Evolutionary conservation across 768 basidiomycete species (phyloP).

Genomic region (Dacryopinax spathularia): DNA sequence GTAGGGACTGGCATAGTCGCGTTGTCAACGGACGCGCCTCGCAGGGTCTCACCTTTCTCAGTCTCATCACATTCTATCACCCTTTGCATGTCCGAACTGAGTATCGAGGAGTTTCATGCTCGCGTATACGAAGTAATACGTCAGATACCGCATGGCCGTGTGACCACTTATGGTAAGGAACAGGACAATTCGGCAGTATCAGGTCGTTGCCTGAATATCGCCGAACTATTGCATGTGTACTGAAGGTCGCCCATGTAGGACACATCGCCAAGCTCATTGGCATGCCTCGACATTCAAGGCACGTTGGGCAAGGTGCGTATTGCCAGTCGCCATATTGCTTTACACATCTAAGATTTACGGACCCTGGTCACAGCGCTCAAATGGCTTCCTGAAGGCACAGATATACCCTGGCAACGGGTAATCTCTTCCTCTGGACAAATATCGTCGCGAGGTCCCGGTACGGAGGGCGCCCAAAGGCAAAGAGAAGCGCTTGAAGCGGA

Average conservation of each 20-base stretch:
- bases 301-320: conserved; percentile 62
- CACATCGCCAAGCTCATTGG: conserved; percentile 69
- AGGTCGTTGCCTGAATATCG: background rate
- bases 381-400: conserved; percentile 48
- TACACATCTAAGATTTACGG: background rate
- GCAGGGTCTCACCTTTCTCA: too few species aligned
- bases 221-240: background rate
- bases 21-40: too few species aligned
- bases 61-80: too few species aligned
- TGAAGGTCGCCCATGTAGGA: conserved; percentile 28
- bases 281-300: conserved; percentile 64
- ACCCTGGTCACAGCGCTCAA: conserved; percentile 50
- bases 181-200: background rate
- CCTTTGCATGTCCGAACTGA: conserved; percentile 26
- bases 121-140: conserved; percentile 65
- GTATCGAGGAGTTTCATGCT: conserved; percentile 47
- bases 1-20: too few species aligned
- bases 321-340: background rate
- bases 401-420: conserved; percentile 74
- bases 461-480: conserved; percentile 62
- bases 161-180: conserved; percentile 58
- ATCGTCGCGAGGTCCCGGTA: conserved; percentile 73
- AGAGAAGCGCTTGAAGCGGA: conserved; percentile 63
- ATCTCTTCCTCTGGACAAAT: conserved; percentile 46
- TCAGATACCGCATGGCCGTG: conserved; percentile 48